Percentiles rank a stretch among this genome's conserved stretches.
Conservation (phyloP, 352 stramenopile genomes). For the Phytophthora capsici region DNA sequence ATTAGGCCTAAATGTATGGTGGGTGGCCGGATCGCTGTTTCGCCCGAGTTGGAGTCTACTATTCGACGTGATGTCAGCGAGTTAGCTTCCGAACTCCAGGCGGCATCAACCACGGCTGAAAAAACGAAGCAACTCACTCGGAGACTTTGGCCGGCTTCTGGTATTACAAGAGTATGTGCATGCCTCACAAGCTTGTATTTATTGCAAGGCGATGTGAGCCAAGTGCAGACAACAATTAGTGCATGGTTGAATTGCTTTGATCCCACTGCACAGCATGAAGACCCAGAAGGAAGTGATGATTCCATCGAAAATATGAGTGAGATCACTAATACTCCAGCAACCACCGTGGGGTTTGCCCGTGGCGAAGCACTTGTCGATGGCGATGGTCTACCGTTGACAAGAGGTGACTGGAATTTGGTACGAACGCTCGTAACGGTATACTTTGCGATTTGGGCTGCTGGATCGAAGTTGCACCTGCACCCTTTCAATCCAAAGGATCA, state of each 20-base stretch:
- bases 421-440: slow-evolving; percentile 82
- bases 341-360: slow-evolving; percentile 52
- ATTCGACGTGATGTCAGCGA: slow-evolving; percentile 73
- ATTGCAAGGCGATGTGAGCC: slow-evolving; percentile 67
- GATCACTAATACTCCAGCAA: slow-evolving; percentile 17
- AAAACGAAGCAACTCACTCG: slow-evolving; percentile 64
- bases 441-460: slow-evolving; percentile 71
- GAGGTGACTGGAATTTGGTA: slow-evolving; percentile 85
- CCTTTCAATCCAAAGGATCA: slow-evolving; percentile 35
- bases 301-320: slow-evolving; percentile 37
- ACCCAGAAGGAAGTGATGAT: slow-evolving; percentile 42
- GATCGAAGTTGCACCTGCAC: slow-evolving; percentile 58
- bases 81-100: slow-evolving; percentile 65
- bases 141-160: slow-evolving; percentile 77
- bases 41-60: slow-evolving; percentile 67
- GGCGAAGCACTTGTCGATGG: slow-evolving; percentile 80
- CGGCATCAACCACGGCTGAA: slow-evolving; percentile 67
- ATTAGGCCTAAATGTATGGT: slow-evolving; percentile 80
- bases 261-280: slow-evolving; percentile 59
- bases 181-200: slow-evolving; percentile 81
- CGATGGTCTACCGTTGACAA: slow-evolving; percentile 78
- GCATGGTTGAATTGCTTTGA: slow-evolving; percentile 83
- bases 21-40: slow-evolving; percentile 61
- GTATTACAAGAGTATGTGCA: slow-evolving; percentile 81
- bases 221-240: slow-evolving; percentile 60